Conservation (phyloP, 1,284 basidiomycete species). For the Taiwanofungus camphoratus region DNA sequence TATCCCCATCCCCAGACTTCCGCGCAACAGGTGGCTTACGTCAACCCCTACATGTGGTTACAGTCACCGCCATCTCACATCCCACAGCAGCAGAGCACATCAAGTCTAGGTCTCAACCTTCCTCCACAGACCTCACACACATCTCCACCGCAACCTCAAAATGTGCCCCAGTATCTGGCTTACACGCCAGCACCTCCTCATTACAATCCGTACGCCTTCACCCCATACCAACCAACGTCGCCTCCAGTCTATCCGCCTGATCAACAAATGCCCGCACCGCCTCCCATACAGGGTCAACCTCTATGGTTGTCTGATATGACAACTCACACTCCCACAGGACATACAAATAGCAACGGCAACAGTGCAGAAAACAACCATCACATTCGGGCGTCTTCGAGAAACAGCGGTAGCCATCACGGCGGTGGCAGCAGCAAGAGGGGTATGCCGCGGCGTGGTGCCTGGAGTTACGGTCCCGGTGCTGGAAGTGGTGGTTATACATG, state of each 20-base stretch:
- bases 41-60: slow-evolving; percentile 29
- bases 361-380: slow-evolving; percentile 23
- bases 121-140: slow-evolving; percentile 9
- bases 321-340: slow-evolving; percentile 11
- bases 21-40: slow-evolving; percentile 26
- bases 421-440: slow-evolving; percentile 27
- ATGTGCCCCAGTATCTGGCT: slow-evolving; percentile 30
- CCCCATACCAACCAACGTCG: slow-evolving; percentile 34
- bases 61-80: slow-evolving; percentile 29
- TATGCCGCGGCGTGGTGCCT: slow-evolving; percentile 47
- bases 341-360: slow-evolving; percentile 14
- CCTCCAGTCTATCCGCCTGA: slow-evolving; percentile 1
- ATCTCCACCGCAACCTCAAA: slow-evolving; percentile 21
- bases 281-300: slow-evolving; percentile 23
- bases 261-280: slow-evolving; percentile 28
- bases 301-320: slow-evolving; percentile 24
- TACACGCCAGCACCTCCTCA: slow-evolving; percentile 33
- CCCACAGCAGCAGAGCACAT: slow-evolving; percentile 23
- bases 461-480: slow-evolving; percentile 66
- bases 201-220: slow-evolving; percentile 41
- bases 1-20: slow-evolving; percentile 25
- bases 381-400: slow-evolving; percentile 29
- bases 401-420: slow-evolving; percentile 24
- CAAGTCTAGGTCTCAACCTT: slow-evolving; percentile 23
- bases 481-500: slow-evolving; percentile 36